Evolutionary conservation across 2,329 filamentous ascomycete species (phyloP).

Genomic region (Sporothrix variecibatus): DNA sequence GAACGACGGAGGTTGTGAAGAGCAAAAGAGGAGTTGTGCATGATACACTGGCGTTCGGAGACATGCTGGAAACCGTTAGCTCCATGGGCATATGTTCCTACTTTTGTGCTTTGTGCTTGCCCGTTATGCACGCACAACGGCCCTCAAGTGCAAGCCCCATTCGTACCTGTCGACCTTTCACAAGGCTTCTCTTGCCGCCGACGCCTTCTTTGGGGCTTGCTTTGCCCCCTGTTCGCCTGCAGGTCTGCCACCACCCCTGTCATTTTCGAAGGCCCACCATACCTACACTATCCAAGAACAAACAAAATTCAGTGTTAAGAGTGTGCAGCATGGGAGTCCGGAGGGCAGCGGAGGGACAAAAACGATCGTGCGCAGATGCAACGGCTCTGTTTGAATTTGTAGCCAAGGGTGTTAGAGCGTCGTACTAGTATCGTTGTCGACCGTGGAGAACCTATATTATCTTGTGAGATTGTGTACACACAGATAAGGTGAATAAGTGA

Average conservation of each 20-base stretch:
- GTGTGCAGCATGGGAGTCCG: not conserved
- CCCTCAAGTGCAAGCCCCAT: not conserved
- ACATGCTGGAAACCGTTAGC: slow-evolving; percentile 23
- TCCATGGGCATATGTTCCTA: not conserved
- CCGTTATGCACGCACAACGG: slow-evolving; percentile 21
- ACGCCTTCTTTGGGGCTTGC: slow-evolving; percentile 16
- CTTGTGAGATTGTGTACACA: not conserved
- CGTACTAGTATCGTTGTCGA: not conserved
- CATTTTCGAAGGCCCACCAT: not conserved
- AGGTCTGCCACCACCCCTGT: slow-evolving; percentile 18
- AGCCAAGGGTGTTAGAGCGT: not conserved
- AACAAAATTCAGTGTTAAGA: not conserved
- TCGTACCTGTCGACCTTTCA: slow-evolving; percentile 42
- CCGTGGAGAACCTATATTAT: not conserved
- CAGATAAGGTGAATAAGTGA: slow-evolving; percentile 10
- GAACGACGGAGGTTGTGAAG: not conserved
- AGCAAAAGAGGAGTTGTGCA: not conserved
- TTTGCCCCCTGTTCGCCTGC: slow-evolving; percentile 24
- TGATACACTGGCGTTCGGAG: slow-evolving; percentile 11
- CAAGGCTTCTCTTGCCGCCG: slow-evolving; percentile 47
- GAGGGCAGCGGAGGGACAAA: not conserved
- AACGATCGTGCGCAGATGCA: not conserved
- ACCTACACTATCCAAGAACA: not conserved
- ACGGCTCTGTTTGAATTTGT: not conserved
- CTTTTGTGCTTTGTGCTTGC: slow-evolving; percentile 6